These are phyloP conservation scores for Phytophthora foliorum DNA, from an alignment of 352 stramenopile genomes.

Conservation along the genomic window DNA sequence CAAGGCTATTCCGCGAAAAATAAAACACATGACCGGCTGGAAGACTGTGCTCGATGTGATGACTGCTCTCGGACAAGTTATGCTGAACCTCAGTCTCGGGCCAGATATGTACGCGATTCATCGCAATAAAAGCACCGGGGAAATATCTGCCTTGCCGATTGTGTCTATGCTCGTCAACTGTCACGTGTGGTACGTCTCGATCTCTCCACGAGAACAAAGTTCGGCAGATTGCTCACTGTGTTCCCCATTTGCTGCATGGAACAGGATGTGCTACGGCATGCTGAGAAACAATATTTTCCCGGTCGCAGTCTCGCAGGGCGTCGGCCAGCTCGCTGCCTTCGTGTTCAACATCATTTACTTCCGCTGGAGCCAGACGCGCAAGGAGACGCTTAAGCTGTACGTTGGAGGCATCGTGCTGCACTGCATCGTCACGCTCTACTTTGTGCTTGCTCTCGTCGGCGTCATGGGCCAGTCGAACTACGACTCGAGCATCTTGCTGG, in stretches of 20 bases:
- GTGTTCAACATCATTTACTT: conserved; percentile 40
- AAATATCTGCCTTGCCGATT: conserved; percentile 20
- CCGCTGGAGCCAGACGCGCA: conserved; percentile 17
- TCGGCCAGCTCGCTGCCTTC: conserved; percentile 21
- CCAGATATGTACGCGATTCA: conserved; percentile 36
- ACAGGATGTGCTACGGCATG: conserved; percentile 37
- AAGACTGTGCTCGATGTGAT: conserved; percentile 30
- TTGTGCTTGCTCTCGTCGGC: conserved; percentile 35
- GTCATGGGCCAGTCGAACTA: conserved; percentile 37
- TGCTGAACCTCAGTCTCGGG: conserved; percentile 32
- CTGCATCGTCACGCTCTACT: conserved; percentile 41
- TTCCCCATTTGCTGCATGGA: neutral
- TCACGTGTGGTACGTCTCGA: conserved; percentile 34
- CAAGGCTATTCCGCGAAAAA: conserved; percentile 11
- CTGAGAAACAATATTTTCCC: conserved; percentile 35
- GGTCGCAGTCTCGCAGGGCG: conserved; percentile 26
- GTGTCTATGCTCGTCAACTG: conserved; percentile 30
- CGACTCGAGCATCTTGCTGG: conserved; percentile 16
- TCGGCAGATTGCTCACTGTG: neutral
- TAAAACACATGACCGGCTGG: conserved; percentile 24
- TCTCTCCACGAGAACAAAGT: neutral
- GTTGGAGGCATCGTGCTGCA: conserved; percentile 9
- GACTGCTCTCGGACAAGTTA: conserved; percentile 27
- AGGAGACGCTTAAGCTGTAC: conserved; percentile 15
- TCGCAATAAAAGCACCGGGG: conserved; percentile 29